phyloP scores from a whole-genome alignment of 192 early-diverging fungal genomes.

The Dimargaris verticillata region DNA sequence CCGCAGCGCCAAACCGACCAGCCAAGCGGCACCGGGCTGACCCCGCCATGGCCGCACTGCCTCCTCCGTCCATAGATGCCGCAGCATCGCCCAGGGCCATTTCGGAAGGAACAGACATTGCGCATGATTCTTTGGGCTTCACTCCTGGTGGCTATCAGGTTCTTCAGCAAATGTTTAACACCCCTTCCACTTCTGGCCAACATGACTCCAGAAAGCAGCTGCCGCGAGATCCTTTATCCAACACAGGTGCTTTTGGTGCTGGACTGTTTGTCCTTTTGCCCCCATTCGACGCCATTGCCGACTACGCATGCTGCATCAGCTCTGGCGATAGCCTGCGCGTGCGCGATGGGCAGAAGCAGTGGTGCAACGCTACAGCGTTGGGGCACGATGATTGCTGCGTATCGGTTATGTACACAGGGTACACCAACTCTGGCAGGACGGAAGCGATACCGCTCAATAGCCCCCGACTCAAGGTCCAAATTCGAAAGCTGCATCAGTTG shows the following conservation, averaged over 20 bases:
- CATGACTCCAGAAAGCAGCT: not conserved
- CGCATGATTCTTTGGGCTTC: no score
- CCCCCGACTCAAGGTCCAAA: conserved; percentile 24
- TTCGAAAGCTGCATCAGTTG: conserved; percentile 19
- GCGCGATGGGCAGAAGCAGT: conserved; percentile 26
- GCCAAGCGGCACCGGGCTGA: not conserved
- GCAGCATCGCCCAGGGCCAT: not conserved
- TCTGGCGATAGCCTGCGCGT: conserved; percentile 22
- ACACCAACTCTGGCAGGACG: conserved; percentile 19
- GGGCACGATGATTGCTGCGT: conserved; percentile 24
- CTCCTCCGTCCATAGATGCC: not conserved
- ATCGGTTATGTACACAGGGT: conserved; percentile 20
- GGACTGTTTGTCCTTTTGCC: conserved; percentile 20
- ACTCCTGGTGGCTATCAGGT: not conserved
- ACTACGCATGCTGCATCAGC: conserved; percentile 24
- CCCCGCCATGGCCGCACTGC: not conserved
- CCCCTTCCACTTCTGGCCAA: no score
- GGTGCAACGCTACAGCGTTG: conserved; percentile 27
- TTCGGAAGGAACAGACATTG: not conserved
- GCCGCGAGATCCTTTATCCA: not conserved
- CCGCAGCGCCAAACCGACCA: not conserved
- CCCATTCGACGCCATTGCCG: conserved; percentile 27
- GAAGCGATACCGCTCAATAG: conserved; percentile 29
- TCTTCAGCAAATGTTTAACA: not conserved
- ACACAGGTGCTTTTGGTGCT: conserved; percentile 17